These are phyloP conservation scores for Trebouxia sp. DNA, from an alignment of 139 green algal species.

Conservation along the genomic window DNA sequence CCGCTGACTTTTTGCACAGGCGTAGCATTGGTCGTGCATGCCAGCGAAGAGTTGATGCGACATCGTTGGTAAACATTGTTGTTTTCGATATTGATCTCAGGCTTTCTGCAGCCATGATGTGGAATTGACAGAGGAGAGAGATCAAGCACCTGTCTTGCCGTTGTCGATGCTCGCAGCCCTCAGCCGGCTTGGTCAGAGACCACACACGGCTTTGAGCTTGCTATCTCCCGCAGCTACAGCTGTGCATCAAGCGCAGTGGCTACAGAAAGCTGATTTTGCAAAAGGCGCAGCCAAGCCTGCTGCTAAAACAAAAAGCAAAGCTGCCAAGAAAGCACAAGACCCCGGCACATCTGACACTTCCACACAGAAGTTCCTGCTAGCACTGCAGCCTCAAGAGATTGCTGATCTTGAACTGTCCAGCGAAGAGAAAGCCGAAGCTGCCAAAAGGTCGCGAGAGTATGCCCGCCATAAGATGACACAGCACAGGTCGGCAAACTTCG, in stretches of 20 bases:
- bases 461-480: slow-evolving; percentile 16
- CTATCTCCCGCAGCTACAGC: background rate
- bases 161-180: background rate
- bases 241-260: background rate
- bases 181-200: background rate
- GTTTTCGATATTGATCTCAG: too few relatives aligned
- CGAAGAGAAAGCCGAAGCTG: slow-evolving; percentile 10
- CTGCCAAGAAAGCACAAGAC: background rate
- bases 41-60: too few relatives aligned
- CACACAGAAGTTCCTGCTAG: background rate
- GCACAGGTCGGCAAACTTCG: background rate
- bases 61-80: too few relatives aligned
- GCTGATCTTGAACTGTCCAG: background rate
- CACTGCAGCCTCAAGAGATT: background rate
- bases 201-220: background rate
- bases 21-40: too few relatives aligned
- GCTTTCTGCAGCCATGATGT: too few relatives aligned
- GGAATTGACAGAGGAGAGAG: background rate
- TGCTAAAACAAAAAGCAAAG: background rate
- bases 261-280: background rate
- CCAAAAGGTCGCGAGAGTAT: background rate
- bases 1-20: too few relatives aligned
- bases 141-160: background rate
- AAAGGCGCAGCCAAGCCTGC: slow-evolving; percentile 23
- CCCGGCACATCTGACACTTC: background rate